A percentile compares a stretch with the other conserved stretches of the same genome.
Evolutionary conservation across 306 rosid genomes (phyloP).

Genomic region (Castanospermum australe): DNA sequence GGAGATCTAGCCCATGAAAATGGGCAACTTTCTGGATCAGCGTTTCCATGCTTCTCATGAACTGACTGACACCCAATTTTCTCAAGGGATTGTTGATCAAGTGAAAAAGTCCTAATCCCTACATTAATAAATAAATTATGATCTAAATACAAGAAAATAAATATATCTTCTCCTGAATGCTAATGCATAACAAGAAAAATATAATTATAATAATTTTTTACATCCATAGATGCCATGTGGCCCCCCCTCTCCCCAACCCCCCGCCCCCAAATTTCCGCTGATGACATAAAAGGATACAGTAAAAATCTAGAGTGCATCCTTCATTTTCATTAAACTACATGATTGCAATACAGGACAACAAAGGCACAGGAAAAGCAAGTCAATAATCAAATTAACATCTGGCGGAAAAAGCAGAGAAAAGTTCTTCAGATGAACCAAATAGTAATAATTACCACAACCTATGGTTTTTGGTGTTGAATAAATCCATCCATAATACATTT

Average conservation of each 20-base stretch:
- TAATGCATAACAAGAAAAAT: not conserved
- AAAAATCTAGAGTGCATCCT: not conserved
- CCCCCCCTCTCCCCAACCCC: no score
- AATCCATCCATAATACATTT: not conserved
- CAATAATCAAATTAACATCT: not conserved
- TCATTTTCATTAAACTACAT: not conserved
- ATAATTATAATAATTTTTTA: not conserved
- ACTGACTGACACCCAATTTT: constrained; percentile 54
- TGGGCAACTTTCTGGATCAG: constrained; percentile 89
- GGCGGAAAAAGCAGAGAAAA: not conserved
- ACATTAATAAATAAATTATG: constrained; percentile 21
- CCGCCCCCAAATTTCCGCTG: no score
- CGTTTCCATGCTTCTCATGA: constrained; percentile 53
- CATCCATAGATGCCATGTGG: not conserved
- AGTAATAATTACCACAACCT: not conserved
- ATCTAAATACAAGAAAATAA: constrained; percentile 8
- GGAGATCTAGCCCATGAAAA: constrained; percentile 99
- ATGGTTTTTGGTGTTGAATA: not conserved
- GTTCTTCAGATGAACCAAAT: constrained; percentile 4
- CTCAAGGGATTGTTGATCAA: constrained; percentile 64
- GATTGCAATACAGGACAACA: not conserved
- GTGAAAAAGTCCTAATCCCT: constrained; percentile 68
- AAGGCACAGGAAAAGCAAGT: constrained; percentile 12
- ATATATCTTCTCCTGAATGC: not conserved
- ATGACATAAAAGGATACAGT: no score